Conservation (phyloP, 305 asterid genomes). For the Solanum hybrid region DNA sequence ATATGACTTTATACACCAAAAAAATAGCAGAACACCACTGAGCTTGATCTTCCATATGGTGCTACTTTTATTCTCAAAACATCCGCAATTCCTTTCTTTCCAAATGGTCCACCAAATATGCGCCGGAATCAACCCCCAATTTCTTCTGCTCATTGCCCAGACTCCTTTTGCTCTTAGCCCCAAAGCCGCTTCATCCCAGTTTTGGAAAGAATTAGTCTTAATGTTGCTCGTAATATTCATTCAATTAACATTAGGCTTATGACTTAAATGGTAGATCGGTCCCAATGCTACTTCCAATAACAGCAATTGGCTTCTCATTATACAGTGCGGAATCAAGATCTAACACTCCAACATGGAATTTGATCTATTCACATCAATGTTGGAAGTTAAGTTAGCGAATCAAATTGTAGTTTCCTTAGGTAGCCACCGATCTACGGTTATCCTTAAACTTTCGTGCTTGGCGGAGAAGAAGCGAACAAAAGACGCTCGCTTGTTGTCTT, state of each 20-base stretch:
- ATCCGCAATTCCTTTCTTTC: background rate
- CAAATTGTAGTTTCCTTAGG: background rate
- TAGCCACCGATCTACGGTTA: background rate
- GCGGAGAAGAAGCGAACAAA: background rate
- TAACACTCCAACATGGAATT: background rate
- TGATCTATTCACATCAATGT: background rate
- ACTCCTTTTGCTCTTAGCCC: background rate
- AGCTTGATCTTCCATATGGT: background rate
- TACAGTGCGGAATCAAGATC: background rate
- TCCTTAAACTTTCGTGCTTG: background rate
- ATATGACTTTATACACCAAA: background rate
- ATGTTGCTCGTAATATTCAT: background rate
- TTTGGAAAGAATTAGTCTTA: background rate
- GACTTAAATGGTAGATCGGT: background rate
- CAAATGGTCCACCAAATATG: background rate
- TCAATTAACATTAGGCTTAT: background rate
- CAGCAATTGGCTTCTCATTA: background rate
- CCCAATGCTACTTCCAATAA: background rate
- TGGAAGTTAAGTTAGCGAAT: background rate
- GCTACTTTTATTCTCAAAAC: background rate
- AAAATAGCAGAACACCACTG: background rate
- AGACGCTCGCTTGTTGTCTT: background rate
- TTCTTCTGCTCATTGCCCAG: background rate
- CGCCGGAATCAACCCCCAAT: background rate
- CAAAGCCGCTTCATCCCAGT: background rate